A percentile compares a stretch with the other conserved stretches of the same genome.
Conservation (phyloP, 495 filamentous ascomycete species). For the Aspergillus nidulans region DNA sequence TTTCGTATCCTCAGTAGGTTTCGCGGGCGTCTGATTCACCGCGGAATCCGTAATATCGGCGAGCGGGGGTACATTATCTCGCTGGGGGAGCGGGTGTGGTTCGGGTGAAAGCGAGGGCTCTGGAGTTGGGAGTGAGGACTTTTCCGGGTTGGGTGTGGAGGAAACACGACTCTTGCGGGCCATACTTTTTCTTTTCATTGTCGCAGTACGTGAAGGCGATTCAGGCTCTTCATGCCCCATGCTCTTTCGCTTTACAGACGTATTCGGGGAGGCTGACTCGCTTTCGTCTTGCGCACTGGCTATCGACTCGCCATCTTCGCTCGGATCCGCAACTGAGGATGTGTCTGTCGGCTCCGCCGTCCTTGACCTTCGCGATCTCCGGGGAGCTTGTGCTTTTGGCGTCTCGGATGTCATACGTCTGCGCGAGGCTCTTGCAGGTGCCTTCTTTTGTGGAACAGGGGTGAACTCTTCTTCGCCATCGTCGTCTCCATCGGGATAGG, state of each 20-base stretch:
- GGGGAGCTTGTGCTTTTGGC: constrained; percentile 29
- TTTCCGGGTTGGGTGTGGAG: constrained; percentile 37
- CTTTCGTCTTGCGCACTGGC: constrained; percentile 46
- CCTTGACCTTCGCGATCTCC: constrained; percentile 32
- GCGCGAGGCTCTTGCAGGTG: constrained; percentile 42
- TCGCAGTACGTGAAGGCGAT: constrained; percentile 59
- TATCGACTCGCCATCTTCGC: constrained; percentile 47
- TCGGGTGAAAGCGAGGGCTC: constrained; percentile 53
- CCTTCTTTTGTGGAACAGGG: constrained; percentile 55
- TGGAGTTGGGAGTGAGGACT: constrained; percentile 55
- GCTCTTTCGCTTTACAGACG: constrained; percentile 63
- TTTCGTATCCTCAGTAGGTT: constrained; percentile 35
- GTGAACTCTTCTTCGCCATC: constrained; percentile 74
- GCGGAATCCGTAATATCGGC: constrained; percentile 73
- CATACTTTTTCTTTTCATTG: constrained; percentile 65
- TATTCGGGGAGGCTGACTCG: constrained; percentile 59
- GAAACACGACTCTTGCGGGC: constrained; percentile 52
- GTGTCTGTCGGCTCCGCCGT: constrained; percentile 28
- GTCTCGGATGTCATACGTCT: constrained; percentile 57
- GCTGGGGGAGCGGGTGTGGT: constrained; percentile 43
- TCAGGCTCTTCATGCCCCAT: constrained; percentile 49
- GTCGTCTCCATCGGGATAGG: constrained; percentile 40
- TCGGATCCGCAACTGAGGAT: constrained; percentile 26
- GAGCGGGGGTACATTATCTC: constrained; percentile 57
- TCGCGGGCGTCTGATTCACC: constrained; percentile 55